These are phyloP conservation scores for Magnaporthiopsis rhizophila DNA, from an alignment of 2,329 filamentous ascomycete genomes.

Conservation along the genomic window DNA sequence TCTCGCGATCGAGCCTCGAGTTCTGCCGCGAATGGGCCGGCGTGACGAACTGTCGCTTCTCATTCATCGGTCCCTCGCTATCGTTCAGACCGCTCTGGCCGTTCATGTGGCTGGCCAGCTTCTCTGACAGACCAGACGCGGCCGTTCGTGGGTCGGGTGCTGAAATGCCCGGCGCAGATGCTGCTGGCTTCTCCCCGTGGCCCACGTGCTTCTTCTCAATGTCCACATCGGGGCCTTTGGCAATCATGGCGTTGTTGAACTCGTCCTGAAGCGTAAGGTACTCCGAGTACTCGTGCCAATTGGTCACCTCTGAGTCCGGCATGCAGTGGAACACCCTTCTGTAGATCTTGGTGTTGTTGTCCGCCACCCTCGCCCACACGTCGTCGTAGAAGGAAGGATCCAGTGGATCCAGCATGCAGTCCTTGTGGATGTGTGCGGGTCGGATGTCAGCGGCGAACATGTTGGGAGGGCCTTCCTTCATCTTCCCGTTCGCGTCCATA, in stretches of 20 bases:
- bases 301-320: slow-evolving; percentile 89
- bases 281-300: slow-evolving; percentile 88
- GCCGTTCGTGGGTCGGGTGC: slow-evolving; percentile 32
- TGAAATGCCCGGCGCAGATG: slow-evolving; percentile 32
- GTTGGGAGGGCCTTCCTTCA: slow-evolving; percentile 36
- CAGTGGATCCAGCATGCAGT: slow-evolving; percentile 92
- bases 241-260: slow-evolving; percentile 61
- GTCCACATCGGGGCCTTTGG: slow-evolving; percentile 12
- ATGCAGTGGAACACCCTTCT: slow-evolving; percentile 92
- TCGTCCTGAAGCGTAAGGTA: slow-evolving; percentile 68
- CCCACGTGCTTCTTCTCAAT: slow-evolving; percentile 46
- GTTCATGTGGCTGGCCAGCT: slow-evolving; percentile 19
- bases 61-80: slow-evolving; percentile 20
- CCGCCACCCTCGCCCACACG: slow-evolving; percentile 77
- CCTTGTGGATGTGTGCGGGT: slow-evolving; percentile 67
- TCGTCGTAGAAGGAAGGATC: slow-evolving; percentile 76
- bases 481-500: slow-evolving; percentile 43
- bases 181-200: slow-evolving; percentile 17
- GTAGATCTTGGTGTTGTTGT: slow-evolving; percentile 94
- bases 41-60: slow-evolving; percentile 27
- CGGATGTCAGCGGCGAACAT: slow-evolving; percentile 60
- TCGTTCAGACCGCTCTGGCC: neutral
- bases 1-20: slow-evolving; percentile 20
- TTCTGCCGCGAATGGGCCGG: slow-evolving; percentile 13
- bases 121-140: slow-evolving; percentile 28